phyloP scores from a whole-genome alignment of 73 alveolate species.

The Urostyla sp. region DNA sequence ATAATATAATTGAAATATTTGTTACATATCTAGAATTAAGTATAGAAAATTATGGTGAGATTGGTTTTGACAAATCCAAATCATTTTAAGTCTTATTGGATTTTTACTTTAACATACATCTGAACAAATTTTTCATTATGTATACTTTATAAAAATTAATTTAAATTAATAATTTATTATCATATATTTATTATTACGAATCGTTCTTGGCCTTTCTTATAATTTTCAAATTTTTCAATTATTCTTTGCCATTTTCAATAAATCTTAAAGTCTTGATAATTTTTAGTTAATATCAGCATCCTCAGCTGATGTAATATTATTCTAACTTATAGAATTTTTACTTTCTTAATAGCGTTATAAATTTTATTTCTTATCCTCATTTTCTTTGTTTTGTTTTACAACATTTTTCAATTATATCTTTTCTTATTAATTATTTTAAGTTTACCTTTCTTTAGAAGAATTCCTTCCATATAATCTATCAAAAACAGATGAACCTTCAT shows the following conservation, averaged over 20 bases:
- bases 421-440: not conserved
- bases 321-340: not conserved
- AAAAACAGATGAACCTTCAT: not conserved
- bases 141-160: not conserved
- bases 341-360: not conserved
- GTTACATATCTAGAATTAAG: no score
- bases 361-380: not conserved
- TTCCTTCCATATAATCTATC: constrained; percentile 33
- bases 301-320: constrained; percentile 13
- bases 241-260: constrained; percentile 19
- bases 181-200: not conserved
- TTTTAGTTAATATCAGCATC: constrained; percentile 29
- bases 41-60: no score
- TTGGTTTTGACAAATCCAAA: no score
- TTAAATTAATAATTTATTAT: not conserved
- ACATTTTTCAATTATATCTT: not conserved
- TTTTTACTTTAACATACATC: no score
- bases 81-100: no score
- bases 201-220: not conserved
- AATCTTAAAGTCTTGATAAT: constrained; percentile 36
- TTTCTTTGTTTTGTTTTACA: not conserved
- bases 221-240: not conserved
- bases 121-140: not conserved
- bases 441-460: not conserved
- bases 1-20: no score